Conservation (phyloP, 177 flowering plant species). For the Telopea speciosissima region DNA sequence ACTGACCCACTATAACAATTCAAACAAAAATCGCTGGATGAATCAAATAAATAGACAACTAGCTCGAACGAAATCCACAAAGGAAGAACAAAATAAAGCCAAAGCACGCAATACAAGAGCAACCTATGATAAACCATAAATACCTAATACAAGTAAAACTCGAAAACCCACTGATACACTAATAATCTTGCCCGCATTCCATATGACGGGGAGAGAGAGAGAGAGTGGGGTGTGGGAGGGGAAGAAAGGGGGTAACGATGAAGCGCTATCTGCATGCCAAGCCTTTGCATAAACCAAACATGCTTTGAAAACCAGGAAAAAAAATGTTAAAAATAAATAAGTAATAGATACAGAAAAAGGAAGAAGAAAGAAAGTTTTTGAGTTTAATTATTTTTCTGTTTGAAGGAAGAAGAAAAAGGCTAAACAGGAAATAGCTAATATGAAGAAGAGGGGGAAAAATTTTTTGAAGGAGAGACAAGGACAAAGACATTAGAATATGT, state of each 20-base stretch:
- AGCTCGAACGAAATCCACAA: background rate
- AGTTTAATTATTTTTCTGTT: background rate
- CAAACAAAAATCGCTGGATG: background rate
- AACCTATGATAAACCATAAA: background rate
- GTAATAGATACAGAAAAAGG: background rate
- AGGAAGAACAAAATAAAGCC: background rate
- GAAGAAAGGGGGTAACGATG: no score
- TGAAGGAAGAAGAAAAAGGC: background rate
- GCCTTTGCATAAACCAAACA: background rate
- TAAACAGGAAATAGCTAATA: slow-evolving; percentile 2
- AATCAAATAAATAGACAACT: background rate
- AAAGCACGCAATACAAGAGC: background rate
- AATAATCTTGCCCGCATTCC: no score
- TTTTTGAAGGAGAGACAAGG: background rate
- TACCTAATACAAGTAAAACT: background rate
- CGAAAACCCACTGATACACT: background rate
- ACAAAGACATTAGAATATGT: no score
- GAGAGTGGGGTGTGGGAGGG: no score
- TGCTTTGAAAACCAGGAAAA: background rate
- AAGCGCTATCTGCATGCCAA: background rate
- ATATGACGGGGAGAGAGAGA: no score
- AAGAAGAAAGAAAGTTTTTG: background rate
- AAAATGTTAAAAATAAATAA: no score
- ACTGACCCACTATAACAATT: background rate
- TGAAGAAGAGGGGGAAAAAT: background rate